Conservation (phyloP, 768 basidiomycete species). For the Naganishia friedmannii region DNA sequence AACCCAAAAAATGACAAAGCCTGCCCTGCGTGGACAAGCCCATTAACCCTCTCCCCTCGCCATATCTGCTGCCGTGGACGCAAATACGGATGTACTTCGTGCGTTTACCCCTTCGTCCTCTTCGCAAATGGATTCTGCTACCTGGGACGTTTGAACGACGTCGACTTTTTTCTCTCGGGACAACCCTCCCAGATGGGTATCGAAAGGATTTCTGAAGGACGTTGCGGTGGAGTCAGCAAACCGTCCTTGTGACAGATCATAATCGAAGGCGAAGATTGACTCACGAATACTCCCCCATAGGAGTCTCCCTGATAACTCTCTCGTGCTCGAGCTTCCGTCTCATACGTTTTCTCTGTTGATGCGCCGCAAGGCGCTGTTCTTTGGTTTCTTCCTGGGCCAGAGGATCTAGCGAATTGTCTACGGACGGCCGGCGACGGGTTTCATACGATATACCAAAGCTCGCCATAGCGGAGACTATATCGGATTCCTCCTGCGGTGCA, state of each 20-base stretch:
- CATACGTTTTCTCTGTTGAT: conserved; percentile 12
- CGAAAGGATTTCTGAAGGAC: not conserved
- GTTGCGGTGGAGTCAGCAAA: not conserved
- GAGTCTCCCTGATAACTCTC: conserved; percentile 10
- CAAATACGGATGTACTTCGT: not conserved
- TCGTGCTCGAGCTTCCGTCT: conserved; percentile 21
- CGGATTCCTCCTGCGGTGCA: not conserved
- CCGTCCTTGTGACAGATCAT: not conserved
- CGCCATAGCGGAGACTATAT: conserved; percentile 8
- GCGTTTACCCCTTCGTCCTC: not conserved
- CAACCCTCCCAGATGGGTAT: not conserved
- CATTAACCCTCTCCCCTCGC: conserved; percentile 9
- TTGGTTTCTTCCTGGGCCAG: not conserved
- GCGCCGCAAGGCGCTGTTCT: not conserved
- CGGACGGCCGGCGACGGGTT: not conserved
- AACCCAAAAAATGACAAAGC: no score
- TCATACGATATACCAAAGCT: conserved; percentile 17
- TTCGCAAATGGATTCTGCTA: not conserved
- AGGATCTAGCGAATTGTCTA: conserved; percentile 9
- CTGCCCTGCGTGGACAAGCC: not conserved
- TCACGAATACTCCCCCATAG: conserved; percentile 17
- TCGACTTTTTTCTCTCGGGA: not conserved
- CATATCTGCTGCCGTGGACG: not conserved
- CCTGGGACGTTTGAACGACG: not conserved
- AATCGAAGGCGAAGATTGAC: not conserved